phyloP scores from a whole-genome alignment of 257 asterid genomes.

The Lycium barbarum region DNA sequence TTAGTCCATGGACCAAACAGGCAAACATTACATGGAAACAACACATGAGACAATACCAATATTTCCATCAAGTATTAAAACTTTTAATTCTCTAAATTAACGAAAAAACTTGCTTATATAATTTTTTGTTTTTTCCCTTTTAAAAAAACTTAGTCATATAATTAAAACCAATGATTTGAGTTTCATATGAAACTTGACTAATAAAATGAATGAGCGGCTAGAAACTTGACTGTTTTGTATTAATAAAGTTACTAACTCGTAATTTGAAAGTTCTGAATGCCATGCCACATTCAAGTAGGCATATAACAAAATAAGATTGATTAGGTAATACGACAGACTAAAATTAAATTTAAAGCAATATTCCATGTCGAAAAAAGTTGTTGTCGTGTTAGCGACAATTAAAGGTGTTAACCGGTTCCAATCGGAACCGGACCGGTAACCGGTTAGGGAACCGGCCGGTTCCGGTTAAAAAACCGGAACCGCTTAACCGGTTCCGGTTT shows the following conservation, averaged over 20 bases:
- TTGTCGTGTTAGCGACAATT: not conserved
- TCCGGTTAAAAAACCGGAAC: too few relatives aligned
- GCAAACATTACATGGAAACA: not conserved
- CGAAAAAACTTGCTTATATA: too few relatives aligned
- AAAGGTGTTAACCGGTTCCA: too few relatives aligned
- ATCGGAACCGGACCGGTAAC: too few relatives aligned
- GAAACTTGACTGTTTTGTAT: not conserved
- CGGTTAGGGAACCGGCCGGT: too few relatives aligned
- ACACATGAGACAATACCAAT: not conserved
- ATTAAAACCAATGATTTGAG: not conserved
- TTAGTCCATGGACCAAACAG: not conserved
- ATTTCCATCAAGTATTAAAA: not conserved
- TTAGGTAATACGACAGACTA: not conserved
- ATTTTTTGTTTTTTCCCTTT: too few relatives aligned
- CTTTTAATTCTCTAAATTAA: not conserved
- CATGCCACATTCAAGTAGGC: not conserved
- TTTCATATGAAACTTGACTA: constrained; percentile 7
- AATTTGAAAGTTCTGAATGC: not conserved
- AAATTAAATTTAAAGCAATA: not conserved
- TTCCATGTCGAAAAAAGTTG: not conserved
- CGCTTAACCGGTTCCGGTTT: too few relatives aligned
- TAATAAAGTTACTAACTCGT: constrained; percentile 1
- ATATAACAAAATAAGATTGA: constrained; percentile 16
- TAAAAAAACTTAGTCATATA: not conserved
- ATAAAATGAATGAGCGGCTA: not conserved